A percentile compares a stretch with the other conserved stretches of the same genome.
Conservation (phyloP, 441 rosid species). For the Populus hybrid region DNA sequence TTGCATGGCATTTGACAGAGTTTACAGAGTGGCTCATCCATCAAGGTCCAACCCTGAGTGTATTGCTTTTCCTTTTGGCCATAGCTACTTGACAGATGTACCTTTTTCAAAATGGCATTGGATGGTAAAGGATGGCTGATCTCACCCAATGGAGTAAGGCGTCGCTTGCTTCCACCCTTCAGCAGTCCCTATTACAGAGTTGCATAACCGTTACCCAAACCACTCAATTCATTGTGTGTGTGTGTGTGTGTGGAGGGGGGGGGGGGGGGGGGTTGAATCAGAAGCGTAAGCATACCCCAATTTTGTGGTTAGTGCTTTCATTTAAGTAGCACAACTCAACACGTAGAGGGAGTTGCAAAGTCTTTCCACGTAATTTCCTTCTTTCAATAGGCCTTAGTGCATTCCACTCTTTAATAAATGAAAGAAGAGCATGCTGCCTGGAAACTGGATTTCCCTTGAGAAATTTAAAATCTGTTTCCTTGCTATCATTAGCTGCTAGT, state of each 20-base stretch:
- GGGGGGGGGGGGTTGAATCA: not conserved
- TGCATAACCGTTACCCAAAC: slow-evolving; percentile 10
- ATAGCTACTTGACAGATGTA: slow-evolving; percentile 47
- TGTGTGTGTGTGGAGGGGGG: too few relatives aligned
- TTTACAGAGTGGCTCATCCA: slow-evolving; percentile 87
- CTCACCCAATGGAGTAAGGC: slow-evolving; percentile 66
- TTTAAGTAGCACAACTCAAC: slow-evolving; percentile 84
- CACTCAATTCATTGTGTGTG: not conserved
- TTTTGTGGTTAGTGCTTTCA: slow-evolving; percentile 67
- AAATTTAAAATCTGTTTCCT: slow-evolving; percentile 31
- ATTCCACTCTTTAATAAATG: slow-evolving; percentile 70
- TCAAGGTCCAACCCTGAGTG: slow-evolving; percentile 75
- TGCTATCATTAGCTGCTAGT: slow-evolving; percentile 21
- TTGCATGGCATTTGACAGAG: slow-evolving; percentile 83
- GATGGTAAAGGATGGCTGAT: slow-evolving; percentile 71
- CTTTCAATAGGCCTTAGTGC: slow-evolving; percentile 73
- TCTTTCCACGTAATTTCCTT: slow-evolving; percentile 78
- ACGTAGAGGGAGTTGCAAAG: slow-evolving; percentile 83
- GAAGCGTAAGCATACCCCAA: slow-evolving; percentile 43
- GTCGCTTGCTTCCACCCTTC: slow-evolving; percentile 84
- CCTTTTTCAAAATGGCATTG: slow-evolving; percentile 73
- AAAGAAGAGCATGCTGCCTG: slow-evolving; percentile 52
- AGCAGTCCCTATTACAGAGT: slow-evolving; percentile 69
- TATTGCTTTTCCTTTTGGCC: slow-evolving; percentile 72
- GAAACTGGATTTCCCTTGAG: slow-evolving; percentile 36